Percentiles rank a stretch among this genome's conserved stretches.
phyloP scores from a whole-genome alignment of 441 rosid genomes.

The Dalechampia spathulata region DNA sequence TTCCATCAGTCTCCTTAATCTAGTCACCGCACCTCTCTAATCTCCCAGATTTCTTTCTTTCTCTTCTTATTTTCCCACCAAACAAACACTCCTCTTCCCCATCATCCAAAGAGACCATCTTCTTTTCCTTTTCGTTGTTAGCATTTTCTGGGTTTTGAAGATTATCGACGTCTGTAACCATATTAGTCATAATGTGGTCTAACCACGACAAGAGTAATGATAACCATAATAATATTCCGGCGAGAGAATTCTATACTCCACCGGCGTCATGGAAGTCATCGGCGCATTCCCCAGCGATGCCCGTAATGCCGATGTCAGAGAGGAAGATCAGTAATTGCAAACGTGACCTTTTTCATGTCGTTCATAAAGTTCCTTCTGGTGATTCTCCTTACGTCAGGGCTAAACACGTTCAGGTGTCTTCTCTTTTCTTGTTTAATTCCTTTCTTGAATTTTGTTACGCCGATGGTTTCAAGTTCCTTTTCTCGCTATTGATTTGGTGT shows the following conservation, averaged over 20 bases:
- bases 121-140: too few relatives aligned
- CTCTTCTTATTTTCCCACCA: constrained; percentile 4
- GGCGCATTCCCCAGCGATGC: constrained; percentile 13
- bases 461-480: neutral
- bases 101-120: too few relatives aligned
- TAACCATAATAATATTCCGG: constrained; percentile 9
- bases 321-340: constrained; percentile 18
- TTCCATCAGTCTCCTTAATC: neutral
- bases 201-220: constrained; percentile 3
- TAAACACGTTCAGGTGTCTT: constrained; percentile 61
- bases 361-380: constrained; percentile 67
- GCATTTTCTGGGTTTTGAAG: too few relatives aligned
- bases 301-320: constrained; percentile 33
- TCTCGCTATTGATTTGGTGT: neutral
- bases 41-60: neutral
- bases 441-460: neutral
- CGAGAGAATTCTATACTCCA: constrained; percentile 29
- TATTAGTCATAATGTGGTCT: constrained; percentile 15
- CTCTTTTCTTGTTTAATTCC: neutral
- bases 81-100: too few relatives aligned
- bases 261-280: constrained; percentile 29
- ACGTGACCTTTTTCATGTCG: constrained; percentile 48
- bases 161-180: neutral
- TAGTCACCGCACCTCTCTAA: constrained; percentile 16
- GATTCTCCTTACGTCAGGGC: constrained; percentile 86